Conservation (phyloP, 495 filamentous ascomycete species). For the Saxophila tyrrhenica region DNA sequence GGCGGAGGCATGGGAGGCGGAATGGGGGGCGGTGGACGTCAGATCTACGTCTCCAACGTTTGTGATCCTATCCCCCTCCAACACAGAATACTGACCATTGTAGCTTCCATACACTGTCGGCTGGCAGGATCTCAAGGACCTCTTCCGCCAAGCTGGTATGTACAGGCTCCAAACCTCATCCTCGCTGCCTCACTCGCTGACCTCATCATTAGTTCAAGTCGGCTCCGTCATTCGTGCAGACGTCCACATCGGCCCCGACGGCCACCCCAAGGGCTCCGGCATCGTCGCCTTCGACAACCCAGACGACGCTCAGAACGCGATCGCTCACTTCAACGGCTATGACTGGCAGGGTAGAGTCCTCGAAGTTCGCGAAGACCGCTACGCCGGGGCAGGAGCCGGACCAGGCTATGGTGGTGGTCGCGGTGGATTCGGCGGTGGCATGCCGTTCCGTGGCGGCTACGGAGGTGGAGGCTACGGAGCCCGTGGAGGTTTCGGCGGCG, state of each 20-base stretch:
- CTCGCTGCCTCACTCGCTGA: slow-evolving; percentile 13
- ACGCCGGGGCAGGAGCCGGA: slow-evolving; percentile 51
- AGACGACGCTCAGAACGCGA: slow-evolving; percentile 90
- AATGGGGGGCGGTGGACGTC: slow-evolving; percentile 52
- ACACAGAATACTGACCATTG: slow-evolving; percentile 23
- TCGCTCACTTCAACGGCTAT: slow-evolving; percentile 94
- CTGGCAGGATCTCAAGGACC: slow-evolving; percentile 98
- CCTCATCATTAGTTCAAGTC: slow-evolving; percentile 37
- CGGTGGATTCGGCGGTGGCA: slow-evolving; percentile 43
- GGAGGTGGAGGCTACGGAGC: slow-evolving; percentile 38
- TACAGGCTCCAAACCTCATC: slow-evolving; percentile 24
- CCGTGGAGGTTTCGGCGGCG: slow-evolving; percentile 35
- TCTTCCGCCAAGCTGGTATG: slow-evolving; percentile 97
- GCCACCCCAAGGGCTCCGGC: slow-evolving; percentile 88
- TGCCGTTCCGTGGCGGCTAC: slow-evolving; percentile 32
- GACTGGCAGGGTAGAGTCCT: slow-evolving; percentile 93
- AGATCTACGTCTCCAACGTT: slow-evolving; percentile 97
- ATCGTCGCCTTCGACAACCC: slow-evolving; percentile 93
- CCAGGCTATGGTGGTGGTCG: slow-evolving; percentile 43
- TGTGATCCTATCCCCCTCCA: slow-evolving; percentile 40
- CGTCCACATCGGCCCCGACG: slow-evolving; percentile 83
- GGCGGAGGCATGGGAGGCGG: slow-evolving; percentile 36
- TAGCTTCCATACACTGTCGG: slow-evolving; percentile 96
- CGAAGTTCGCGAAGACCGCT: slow-evolving; percentile 94
- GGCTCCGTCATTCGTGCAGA: slow-evolving; percentile 90